Evolutionary conservation across 352 stramenopile genomes (phyloP), one percentile per base, ranked within the genome.

Genomic region (Phytophthora pisi): DNA sequence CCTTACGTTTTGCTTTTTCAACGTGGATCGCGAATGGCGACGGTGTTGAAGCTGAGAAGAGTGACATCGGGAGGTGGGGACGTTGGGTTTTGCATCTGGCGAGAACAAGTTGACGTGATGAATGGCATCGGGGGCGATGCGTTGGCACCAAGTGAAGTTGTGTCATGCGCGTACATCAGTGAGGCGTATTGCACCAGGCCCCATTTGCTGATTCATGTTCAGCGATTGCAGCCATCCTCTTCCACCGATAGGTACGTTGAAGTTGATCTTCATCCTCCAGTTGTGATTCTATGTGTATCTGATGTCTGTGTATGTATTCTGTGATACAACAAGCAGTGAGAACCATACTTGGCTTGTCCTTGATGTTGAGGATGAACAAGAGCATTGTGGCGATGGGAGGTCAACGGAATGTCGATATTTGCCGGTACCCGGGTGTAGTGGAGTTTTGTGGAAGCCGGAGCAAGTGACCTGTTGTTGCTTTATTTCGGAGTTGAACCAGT

Each of bases 1-100:
- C 80, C 80, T 1, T 50, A 73, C 30, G 55, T 74, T 11, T n/a
- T 85, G 15, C 55, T 85, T 7, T 75, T 78, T 61, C 28, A 75
- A 7, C 42, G 42, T 31, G 49, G 23, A 8, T 68, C 42, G 18
- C 57, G 72, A 59, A 40, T 49, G 20, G 51, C 52, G 16, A 77
- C 46, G 26, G 18, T 77, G 42, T 59, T 79, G 50, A 77, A 60
- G 24, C 60, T 81, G 5, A 53, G 61, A 52, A 57, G 55, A 70
- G 7, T 15, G 20, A 68, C 15, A 8, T 57, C 38, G 24, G 55
- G 30, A 15, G 11, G 18, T 38, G 9, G 38, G 13, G 26, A 11
- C 34, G 15, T 43, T 34, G 59, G 34, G 28, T 86, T 86, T 59
- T 51, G 62, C 26, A 31, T 70, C 23, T 82, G 70, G 65, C 42